Evolutionary conservation across 208 protist genomes (phyloP).

Genomic region (Wallacemonas sp.): DNA sequence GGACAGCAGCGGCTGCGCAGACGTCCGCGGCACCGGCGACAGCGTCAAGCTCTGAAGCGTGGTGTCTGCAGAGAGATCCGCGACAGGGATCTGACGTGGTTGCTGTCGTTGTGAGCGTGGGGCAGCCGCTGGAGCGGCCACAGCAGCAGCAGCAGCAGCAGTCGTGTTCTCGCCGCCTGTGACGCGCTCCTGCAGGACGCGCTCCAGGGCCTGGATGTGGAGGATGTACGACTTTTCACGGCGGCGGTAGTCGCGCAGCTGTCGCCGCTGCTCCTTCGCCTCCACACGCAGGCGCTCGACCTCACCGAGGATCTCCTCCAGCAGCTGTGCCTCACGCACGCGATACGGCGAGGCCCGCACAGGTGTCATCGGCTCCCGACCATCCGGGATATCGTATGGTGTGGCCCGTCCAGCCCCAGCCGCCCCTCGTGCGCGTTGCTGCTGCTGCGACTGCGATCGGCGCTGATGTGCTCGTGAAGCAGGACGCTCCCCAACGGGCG

Average conservation of each 20-base stretch:
- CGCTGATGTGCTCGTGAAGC: no score
- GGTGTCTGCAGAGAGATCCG: neutral
- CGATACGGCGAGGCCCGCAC: neutral
- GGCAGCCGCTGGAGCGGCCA: neutral
- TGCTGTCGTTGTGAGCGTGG: neutral
- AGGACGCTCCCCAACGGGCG: no score
- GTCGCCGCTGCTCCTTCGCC: constrained; percentile 10
- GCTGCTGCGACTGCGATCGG: no score
- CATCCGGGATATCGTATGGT: neutral
- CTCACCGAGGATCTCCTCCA: constrained; percentile 15
- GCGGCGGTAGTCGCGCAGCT: constrained; percentile 5
- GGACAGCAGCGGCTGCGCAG: constrained; percentile 10
- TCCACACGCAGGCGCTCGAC: constrained; percentile 16
- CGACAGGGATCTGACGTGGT: neutral
- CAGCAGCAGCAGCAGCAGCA: neutral
- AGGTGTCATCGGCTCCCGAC: neutral
- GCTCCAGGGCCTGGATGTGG: constrained; percentile 16
- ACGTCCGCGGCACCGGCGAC: constrained; percentile 8
- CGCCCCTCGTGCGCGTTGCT: no score
- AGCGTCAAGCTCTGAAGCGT: neutral
- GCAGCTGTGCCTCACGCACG: neutral
- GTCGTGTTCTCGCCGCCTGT: neutral
- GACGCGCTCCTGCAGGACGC: constrained; percentile 2
- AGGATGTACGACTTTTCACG: constrained; percentile 13
- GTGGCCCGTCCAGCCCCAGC: no score